A percentile compares a stretch with the other conserved stretches of the same genome.
Conservation (phyloP, 1,139 yeast genomes). For the Nakaseomyces uthaithaninus region DNA sequence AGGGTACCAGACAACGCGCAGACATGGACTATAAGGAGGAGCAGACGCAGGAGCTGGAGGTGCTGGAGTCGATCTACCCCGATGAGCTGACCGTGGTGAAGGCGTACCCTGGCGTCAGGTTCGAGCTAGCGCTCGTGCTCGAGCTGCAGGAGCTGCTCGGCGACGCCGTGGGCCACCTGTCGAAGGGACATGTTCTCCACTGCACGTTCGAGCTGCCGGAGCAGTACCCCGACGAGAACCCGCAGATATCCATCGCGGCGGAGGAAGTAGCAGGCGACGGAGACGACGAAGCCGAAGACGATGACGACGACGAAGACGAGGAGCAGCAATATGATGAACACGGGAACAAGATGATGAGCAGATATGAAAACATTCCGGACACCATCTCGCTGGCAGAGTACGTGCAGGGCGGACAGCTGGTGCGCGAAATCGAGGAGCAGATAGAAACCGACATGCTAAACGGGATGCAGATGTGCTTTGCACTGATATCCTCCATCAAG, state of each 20-base stretch:
- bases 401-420: constrained; percentile 32
- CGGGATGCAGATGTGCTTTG: constrained; percentile 84
- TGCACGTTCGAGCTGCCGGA: constrained; percentile 26
- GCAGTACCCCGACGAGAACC: constrained; percentile 29
- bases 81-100: constrained; percentile 54
- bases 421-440: constrained; percentile 42
- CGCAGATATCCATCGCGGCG: constrained; percentile 19
- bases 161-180: constrained; percentile 37
- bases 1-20: no score
- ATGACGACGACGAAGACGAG: constrained; percentile 35
- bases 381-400: constrained; percentile 47
- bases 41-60: constrained; percentile 72
- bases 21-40: constrained; percentile 66
- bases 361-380: constrained; percentile 49
- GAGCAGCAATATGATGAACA: constrained; percentile 42
- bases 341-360: constrained; percentile 34
- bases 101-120: constrained; percentile 27
- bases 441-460: constrained; percentile 57
- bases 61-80: constrained; percentile 83
- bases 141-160: constrained; percentile 38
- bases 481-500: constrained; percentile 65
- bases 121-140: constrained; percentile 32
- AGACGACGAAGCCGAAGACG: constrained; percentile 27
- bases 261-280: constrained; percentile 19
- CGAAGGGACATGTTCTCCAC: constrained; percentile 21